phyloP scores from a whole-genome alignment of 1,284 basidiomycete species.

The Sanghuangporus baumii region DNA sequence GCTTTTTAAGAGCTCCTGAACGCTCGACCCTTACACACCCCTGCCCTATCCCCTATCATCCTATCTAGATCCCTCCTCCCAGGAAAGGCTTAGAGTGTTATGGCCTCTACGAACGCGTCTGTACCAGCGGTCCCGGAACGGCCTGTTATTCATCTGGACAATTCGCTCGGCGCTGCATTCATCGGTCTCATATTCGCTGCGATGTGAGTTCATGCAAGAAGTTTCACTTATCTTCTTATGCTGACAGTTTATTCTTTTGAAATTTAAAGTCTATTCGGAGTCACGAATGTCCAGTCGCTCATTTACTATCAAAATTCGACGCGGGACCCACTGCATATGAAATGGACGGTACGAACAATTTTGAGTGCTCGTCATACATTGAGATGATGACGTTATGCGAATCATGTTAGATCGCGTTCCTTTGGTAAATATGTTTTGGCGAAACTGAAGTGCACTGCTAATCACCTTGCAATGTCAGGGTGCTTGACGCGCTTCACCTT shows the following conservation, averaged over 20 bases:
- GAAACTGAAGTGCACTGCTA: not conserved
- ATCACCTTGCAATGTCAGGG: not conserved
- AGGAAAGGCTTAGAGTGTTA: too few species aligned
- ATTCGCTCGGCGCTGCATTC: conserved; percentile 15
- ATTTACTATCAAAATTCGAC: conserved; percentile 23
- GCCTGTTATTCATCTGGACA: conserved; percentile 4
- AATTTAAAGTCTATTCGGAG: conserved; percentile 22
- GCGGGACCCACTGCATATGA: conserved; percentile 20
- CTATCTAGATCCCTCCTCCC: too few species aligned
- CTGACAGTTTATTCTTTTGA: not conserved
- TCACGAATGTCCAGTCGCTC: conserved; percentile 24
- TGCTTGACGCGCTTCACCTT: conserved; percentile 12
- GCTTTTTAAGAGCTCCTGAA: too few species aligned
- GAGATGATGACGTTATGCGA: not conserved
- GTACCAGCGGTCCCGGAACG: not conserved
- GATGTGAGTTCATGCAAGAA: not conserved
- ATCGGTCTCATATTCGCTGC: conserved; percentile 13
- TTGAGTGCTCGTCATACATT: not conserved
- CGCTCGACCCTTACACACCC: too few species aligned
- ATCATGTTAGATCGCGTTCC: not conserved
- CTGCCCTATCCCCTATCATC: too few species aligned
- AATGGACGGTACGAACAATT: conserved; percentile 18
- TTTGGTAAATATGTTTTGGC: not conserved
- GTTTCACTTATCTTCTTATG: not conserved
- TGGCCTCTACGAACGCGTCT: not conserved